Conservation (phyloP, 306 rosid species). For the Quercus suber region DNA sequence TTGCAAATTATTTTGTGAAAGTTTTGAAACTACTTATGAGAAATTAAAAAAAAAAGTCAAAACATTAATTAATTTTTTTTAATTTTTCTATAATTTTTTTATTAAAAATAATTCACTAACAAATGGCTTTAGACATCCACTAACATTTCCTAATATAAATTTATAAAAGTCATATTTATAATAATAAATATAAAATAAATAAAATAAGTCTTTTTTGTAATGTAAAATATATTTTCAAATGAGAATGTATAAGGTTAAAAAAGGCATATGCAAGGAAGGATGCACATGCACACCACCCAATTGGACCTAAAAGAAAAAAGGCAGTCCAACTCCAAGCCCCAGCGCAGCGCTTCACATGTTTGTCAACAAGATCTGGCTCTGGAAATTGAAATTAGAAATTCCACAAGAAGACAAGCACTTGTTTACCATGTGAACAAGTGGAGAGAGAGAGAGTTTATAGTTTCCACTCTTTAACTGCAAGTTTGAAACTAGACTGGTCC, state of each 20-base stretch:
- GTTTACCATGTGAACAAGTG: slow-evolving; percentile 68
- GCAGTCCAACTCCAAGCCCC: slow-evolving; percentile 33
- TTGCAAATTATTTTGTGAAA: too few species aligned
- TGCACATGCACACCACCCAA: slow-evolving; percentile 83
- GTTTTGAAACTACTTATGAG: too few species aligned
- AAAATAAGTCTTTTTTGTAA: too few species aligned
- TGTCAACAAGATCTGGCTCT: slow-evolving; percentile 57
- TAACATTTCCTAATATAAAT: too few species aligned
- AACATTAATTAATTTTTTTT: too few species aligned
- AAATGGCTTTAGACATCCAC: too few species aligned
- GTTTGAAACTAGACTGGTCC: slow-evolving; percentile 42
- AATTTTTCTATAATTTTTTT: too few species aligned
- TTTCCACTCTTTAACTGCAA: slow-evolving; percentile 42
- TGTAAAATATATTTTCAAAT: too few species aligned
- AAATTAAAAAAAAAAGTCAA: too few species aligned
- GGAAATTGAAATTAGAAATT: slow-evolving; percentile 32
- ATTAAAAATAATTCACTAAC: too few species aligned
- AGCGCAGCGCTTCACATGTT: slow-evolving; percentile 68
- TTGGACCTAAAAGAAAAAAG: slow-evolving; percentile 59
- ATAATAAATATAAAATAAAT: too few species aligned
- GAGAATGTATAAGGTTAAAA: background rate
- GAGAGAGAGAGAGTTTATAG: slow-evolving; percentile 22
- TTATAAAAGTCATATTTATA: too few species aligned
- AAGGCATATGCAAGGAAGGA: background rate
- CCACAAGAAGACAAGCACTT: slow-evolving; percentile 56